Conservation (phyloP, 768 basidiomycete species). For the Leccinum sublutescens region DNA sequence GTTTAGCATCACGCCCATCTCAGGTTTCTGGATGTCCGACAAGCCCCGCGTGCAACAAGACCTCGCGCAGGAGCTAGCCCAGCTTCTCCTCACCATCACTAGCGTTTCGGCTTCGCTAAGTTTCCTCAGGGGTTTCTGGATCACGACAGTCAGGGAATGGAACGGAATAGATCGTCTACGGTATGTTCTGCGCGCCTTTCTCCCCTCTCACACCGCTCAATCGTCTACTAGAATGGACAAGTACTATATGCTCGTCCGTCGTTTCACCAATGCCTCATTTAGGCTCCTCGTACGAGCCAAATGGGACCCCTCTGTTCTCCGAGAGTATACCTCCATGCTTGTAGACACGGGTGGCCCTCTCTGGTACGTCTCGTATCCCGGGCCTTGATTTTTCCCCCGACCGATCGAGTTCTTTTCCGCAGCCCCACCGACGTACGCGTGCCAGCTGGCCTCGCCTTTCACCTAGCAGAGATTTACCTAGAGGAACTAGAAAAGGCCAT, state of each 20-base stretch:
- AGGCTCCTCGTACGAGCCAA: constrained; percentile 65
- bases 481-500: constrained; percentile 82
- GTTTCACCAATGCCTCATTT: constrained; percentile 85
- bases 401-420: constrained; percentile 9
- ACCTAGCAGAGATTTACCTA: constrained; percentile 86
- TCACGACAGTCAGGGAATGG: constrained; percentile 89
- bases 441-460: constrained; percentile 76
- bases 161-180: constrained; percentile 85
- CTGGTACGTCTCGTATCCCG: constrained; percentile 49
- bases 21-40: constrained; percentile 99
- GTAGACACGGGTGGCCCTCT: constrained; percentile 71
- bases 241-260: constrained; percentile 91
- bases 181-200: constrained; percentile 41
- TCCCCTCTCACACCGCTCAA: not conserved
- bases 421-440: constrained; percentile 73
- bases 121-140: constrained; percentile 92
- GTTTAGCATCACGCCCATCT: not conserved
- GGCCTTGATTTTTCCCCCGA: not conserved
- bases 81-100: constrained; percentile 70
- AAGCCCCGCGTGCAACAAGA: constrained; percentile 96
- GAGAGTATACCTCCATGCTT: constrained; percentile 70
- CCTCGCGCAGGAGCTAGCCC: constrained; percentile 81
- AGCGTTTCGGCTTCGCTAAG: constrained; percentile 56
- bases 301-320: constrained; percentile 61
- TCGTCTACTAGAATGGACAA: constrained; percentile 78